Base-by-base conservation (phyloP, 768 basidiomycete genomes). In the Lactarius tabidus region DNA sequence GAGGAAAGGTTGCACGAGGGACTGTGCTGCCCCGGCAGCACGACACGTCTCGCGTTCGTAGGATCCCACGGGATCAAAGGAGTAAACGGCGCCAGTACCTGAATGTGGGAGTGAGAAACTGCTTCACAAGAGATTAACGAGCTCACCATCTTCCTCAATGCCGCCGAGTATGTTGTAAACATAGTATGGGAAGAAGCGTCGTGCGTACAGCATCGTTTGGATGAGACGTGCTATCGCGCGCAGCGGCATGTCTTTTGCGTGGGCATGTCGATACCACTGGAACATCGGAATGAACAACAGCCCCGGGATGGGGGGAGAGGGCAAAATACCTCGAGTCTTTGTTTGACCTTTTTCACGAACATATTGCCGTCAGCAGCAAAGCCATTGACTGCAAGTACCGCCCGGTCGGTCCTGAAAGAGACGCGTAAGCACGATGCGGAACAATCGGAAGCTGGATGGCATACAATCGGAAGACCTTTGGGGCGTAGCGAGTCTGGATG, bases 31-130 rank as follows among this genome's bases (percentile, higher is more conserved):
- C 57, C 97, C 97, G 56, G 95, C 95, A 43, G 95, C 95, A 67
- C 97, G 89, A 79, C 95, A 98, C 36, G 91, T 85, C 79, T 97
- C 95, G 66, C 97, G 90, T 78, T 98, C 95, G 76, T 99, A 99
- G 56, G 92, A 95, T 31, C 97, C 97, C 36, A 98, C 94, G 43
- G 97, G 97, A 77, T 99, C 97, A 76, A 97, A 99, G n/a, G 96
- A 98, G 82, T 99, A 99, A 35, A 99, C 95, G 12, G 96, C 93
- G 59, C 97, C 97, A 41, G 92, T 86, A 14, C 95, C 94, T 96
- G 74, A 4, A 41, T 62, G 15, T 15, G 55, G 38, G 68, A 68
- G 48, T 69, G 63, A 63, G 65, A 51, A 43, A 60, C 57, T 20
- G 20, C 38, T 35, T 56, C 36, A 57, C 60, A 57, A 63, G 41